Conservation (phyloP, 2,329 filamentous ascomycete species). For the Orbilia blumenaviensis region DNA sequence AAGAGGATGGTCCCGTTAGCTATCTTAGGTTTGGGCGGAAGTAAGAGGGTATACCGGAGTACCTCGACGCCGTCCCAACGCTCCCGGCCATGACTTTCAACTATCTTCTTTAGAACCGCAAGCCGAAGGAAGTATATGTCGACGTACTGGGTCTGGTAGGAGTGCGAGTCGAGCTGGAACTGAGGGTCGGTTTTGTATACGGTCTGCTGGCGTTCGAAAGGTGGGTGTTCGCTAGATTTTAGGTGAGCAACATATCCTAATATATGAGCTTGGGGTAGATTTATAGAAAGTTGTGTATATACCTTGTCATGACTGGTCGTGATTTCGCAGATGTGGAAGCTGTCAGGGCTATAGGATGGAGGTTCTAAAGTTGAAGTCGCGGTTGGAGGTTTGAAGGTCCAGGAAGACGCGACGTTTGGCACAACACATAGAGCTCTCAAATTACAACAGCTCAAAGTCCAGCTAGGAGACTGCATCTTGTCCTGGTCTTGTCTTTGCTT, state of each 20-base stretch:
- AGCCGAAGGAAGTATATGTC: conserved; percentile 97
- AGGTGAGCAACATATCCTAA: neutral
- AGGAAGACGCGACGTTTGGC: conserved; percentile 36
- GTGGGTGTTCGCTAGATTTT: conserved; percentile 30
- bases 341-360: neutral
- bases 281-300: neutral
- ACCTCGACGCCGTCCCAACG: conserved; percentile 79
- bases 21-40: neutral
- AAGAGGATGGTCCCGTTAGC: neutral
- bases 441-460: conserved; percentile 19
- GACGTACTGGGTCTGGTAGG: conserved; percentile 94
- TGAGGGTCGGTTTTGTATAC: conserved; percentile 52
- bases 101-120: conserved; percentile 82
- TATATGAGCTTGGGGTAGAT: neutral
- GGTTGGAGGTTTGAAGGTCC: conserved; percentile 7
- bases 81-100: conserved; percentile 76
- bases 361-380: conserved; percentile 2
- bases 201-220: conserved; percentile 44
- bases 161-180: conserved; percentile 64
- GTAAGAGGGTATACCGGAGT: conserved; percentile 54
- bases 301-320: conserved; percentile 37
- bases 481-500: no score
- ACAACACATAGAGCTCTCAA: conserved; percentile 12
- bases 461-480: no score
- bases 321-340: neutral